A percentile compares a stretch with the other conserved stretches of the same genome.
These are phyloP conservation scores for apple (Malus domestica) DNA, from an alignment of 306 rosid species.

Conservation along the genomic window DNA sequence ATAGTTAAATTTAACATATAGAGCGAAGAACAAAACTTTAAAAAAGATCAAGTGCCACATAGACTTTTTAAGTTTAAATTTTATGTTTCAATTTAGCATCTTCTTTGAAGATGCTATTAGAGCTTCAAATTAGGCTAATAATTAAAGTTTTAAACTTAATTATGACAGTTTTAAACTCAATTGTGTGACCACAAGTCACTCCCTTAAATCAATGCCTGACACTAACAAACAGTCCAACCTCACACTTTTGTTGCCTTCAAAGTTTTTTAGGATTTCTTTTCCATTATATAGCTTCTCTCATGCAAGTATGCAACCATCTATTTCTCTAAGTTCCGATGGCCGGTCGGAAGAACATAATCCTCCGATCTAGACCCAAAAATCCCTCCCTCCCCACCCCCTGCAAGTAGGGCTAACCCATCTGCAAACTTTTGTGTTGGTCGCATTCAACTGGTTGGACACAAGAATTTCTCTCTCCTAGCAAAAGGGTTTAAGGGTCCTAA, in stretches of 20 bases:
- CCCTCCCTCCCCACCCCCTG: not conserved
- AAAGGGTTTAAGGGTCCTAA: not conserved
- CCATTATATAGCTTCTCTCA: not conserved
- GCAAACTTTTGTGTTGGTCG: not conserved
- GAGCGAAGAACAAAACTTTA: no score
- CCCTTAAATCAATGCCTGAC: not conserved
- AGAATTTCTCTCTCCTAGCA: not conserved
- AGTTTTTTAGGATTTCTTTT: not conserved
- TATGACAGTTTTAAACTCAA: not conserved
- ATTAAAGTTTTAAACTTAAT: not conserved
- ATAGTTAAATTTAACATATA: no score
- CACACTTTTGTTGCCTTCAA: slow-evolving; percentile 9
- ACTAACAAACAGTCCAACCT: not conserved
- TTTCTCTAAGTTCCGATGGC: not conserved
- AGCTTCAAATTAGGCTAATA: not conserved
- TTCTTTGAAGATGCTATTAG: not conserved
- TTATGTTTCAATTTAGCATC: no score
- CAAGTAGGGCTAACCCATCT: not conserved
- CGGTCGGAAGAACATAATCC: not conserved
- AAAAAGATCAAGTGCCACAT: no score
- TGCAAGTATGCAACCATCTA: no score
- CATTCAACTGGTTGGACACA: not conserved
- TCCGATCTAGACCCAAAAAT: not conserved
- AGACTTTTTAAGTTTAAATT: no score
- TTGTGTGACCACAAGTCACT: slow-evolving; percentile 8